These are phyloP conservation scores for Trypanosoma avium DNA, from an alignment of 208 protist species.

Conservation along the genomic window DNA sequence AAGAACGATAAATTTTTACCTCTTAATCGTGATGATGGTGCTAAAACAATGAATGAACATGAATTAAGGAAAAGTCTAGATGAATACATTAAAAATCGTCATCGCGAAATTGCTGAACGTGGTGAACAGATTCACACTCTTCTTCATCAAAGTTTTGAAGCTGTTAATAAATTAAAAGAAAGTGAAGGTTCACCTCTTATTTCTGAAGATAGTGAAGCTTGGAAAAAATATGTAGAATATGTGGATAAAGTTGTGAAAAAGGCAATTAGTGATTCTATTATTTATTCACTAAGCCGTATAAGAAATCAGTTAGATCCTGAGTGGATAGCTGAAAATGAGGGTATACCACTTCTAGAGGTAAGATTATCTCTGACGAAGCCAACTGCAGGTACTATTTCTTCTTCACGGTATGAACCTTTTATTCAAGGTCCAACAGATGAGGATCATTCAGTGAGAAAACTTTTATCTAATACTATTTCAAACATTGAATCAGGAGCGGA, in stretches of 20 bases:
- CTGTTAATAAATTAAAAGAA: conserved; percentile 81
- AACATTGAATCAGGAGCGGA: conserved; percentile 59
- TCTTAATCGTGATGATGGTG: conserved; percentile 73
- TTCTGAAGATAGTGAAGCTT: conserved; percentile 48
- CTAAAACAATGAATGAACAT: conserved; percentile 88
- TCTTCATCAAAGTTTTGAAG: conserved; percentile 71
- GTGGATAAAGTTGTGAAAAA: conserved; percentile 87
- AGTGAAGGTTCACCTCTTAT: conserved; percentile 33
- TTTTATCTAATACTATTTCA: conserved; percentile 65
- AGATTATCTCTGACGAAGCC: conserved; percentile 86
- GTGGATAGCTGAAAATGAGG: conserved; percentile 88
- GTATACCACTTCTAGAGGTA: conserved; percentile 89
- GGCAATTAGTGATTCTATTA: conserved; percentile 60
- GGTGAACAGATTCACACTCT: conserved; percentile 83
- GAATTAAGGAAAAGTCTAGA: conserved; percentile 88
- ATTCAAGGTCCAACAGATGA: conserved; percentile 31
- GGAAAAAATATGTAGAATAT: conserved; percentile 91
- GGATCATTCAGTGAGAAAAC: conserved; percentile 50
- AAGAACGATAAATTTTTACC: conserved; percentile 82
- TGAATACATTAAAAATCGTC: conserved; percentile 66
- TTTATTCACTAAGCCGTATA: conserved; percentile 79
- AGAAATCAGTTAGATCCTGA: conserved; percentile 87
- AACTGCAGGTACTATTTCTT: conserved; percentile 33
- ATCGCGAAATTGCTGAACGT: conserved; percentile 49
- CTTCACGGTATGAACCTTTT: conserved; percentile 81